A percentile compares a stretch with the other conserved stretches of the same genome.
These are phyloP conservation scores for Apiospora kogelbergensis DNA, from an alignment of 2,329 filamentous ascomycete species.

Conservation along the genomic window DNA sequence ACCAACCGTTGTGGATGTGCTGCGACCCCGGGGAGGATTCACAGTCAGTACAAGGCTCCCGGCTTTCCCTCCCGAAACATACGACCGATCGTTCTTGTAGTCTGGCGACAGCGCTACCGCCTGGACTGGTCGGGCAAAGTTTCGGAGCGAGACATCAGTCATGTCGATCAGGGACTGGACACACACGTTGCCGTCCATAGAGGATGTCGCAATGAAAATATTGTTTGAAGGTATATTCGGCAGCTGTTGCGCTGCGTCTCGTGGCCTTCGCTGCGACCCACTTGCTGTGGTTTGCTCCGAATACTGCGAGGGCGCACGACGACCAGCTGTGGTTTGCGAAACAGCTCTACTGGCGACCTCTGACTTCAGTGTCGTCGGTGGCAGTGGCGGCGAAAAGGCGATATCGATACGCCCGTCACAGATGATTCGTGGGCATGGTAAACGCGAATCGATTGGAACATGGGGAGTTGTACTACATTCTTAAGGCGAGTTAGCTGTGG, in stretches of 20 bases:
- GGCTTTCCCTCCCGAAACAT: constrained; percentile 86
- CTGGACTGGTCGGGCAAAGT: constrained; percentile 91
- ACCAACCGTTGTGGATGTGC: constrained; percentile 82
- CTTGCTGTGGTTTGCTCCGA: constrained; percentile 46
- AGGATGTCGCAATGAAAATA: constrained; percentile 91
- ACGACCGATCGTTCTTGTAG: constrained; percentile 84
- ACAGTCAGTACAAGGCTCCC: constrained; percentile 85
- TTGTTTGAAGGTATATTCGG: constrained; percentile 81
- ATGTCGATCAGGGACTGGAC: constrained; percentile 82
- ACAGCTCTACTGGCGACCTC: constrained; percentile 39
- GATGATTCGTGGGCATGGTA: constrained; percentile 94
- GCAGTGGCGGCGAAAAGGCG: constrained; percentile 71
- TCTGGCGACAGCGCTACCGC: constrained; percentile 93
- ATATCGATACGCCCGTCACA: constrained; percentile 86
- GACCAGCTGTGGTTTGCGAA: constrained; percentile 33
- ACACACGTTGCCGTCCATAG: constrained; percentile 94
- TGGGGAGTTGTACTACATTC: constrained; percentile 84
- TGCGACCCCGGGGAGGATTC: constrained; percentile 76
- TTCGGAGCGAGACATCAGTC: constrained; percentile 87
- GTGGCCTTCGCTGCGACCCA: constrained; percentile 32
- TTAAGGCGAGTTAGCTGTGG: constrained; percentile 34
- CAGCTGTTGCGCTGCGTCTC: constrained; percentile 49
- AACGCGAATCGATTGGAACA: constrained; percentile 76
- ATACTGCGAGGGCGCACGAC: constrained; percentile 36
- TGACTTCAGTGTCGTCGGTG: constrained; percentile 43